These are phyloP conservation scores for Penicillium sp. DNA, from an alignment of 2,329 filamentous ascomycete genomes.

Conservation along the genomic window DNA sequence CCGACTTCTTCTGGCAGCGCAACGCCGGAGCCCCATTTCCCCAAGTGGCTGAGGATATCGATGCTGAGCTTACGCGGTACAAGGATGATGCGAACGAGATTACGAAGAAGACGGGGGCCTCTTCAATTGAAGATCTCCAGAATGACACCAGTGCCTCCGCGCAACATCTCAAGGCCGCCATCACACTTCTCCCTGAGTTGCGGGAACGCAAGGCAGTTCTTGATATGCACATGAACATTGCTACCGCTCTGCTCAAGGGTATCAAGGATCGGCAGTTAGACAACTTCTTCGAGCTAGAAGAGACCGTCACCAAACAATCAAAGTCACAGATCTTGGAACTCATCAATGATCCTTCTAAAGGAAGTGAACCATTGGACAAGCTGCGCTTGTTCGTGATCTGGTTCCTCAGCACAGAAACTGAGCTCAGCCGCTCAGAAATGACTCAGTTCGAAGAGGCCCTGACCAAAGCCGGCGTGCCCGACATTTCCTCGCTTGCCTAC, in stretches of 20 bases:
- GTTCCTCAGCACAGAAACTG: constrained; percentile 87
- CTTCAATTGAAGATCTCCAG: constrained; percentile 83
- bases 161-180: constrained; percentile 89
- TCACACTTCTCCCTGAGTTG: constrained; percentile 83
- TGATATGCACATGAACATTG: constrained; percentile 98
- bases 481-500: constrained; percentile 71
- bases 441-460: constrained; percentile 78
- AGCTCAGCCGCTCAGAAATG: constrained; percentile 73
- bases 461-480: constrained; percentile 59
- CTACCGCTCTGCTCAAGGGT: constrained; percentile 67
- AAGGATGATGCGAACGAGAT: constrained; percentile 91
- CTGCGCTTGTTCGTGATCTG: constrained; percentile 92
- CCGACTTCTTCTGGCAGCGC: constrained; percentile 93
- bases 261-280: constrained; percentile 94
- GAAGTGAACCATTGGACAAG: constrained; percentile 77
- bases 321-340: constrained; percentile 82
- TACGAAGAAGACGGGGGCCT: constrained; percentile 88
- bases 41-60: constrained; percentile 91
- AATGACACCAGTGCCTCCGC: constrained; percentile 82
- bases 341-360: constrained; percentile 71
- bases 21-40: constrained; percentile 88
- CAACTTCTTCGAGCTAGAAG: constrained; percentile 91
- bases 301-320: constrained; percentile 81
- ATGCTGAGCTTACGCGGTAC: constrained; percentile 84
- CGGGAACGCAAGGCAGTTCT: constrained; percentile 84